phyloP scores from a whole-genome alignment of 768 basidiomycete species.

The Pholiota molesta region DNA sequence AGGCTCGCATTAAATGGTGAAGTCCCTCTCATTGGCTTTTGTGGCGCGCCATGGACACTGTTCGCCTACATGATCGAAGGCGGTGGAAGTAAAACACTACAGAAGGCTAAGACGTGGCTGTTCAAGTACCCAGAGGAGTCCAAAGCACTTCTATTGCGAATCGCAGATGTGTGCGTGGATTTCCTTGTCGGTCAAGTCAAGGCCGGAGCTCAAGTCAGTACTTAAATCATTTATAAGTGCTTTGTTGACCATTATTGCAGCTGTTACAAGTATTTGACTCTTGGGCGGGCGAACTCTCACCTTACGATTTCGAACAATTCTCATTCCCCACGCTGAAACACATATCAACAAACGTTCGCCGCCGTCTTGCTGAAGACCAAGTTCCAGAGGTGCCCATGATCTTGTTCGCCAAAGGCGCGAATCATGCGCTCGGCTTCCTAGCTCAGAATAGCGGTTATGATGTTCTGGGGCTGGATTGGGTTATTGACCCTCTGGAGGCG shows the following conservation, averaged over 20 bases:
- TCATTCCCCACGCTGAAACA: slow-evolving; percentile 77
- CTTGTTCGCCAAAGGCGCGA: slow-evolving; percentile 94
- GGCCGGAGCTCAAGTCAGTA: slow-evolving; percentile 90
- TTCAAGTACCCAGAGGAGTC: slow-evolving; percentile 89
- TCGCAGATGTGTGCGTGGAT: slow-evolving; percentile 90
- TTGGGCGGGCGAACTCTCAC: slow-evolving; percentile 91
- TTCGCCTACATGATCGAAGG: slow-evolving; percentile 99
- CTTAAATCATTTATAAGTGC: background rate
- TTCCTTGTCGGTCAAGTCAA: slow-evolving; percentile 91
- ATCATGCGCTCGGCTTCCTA: slow-evolving; percentile 64
- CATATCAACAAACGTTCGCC: slow-evolving; percentile 72
- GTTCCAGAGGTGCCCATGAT: slow-evolving; percentile 77
- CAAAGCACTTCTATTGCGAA: slow-evolving; percentile 70
- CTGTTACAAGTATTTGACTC: slow-evolving; percentile 97
- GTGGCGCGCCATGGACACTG: slow-evolving; percentile 97
- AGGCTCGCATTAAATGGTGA: slow-evolving; percentile 80
- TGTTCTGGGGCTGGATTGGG: slow-evolving; percentile 92
- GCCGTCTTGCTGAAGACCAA: slow-evolving; percentile 52
- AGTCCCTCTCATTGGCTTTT: slow-evolving; percentile 97
- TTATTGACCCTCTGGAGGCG: slow-evolving; percentile 75
- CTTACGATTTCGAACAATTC: slow-evolving; percentile 82
- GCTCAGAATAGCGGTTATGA: slow-evolving; percentile 77
- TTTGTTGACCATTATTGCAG: slow-evolving; percentile 41
- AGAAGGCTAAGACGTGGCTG: slow-evolving; percentile 93
- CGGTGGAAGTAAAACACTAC: slow-evolving; percentile 87